These are phyloP conservation scores for Skeletonema tropicum DNA, from an alignment of 108 stramenopile species.

Conservation along the genomic window DNA sequence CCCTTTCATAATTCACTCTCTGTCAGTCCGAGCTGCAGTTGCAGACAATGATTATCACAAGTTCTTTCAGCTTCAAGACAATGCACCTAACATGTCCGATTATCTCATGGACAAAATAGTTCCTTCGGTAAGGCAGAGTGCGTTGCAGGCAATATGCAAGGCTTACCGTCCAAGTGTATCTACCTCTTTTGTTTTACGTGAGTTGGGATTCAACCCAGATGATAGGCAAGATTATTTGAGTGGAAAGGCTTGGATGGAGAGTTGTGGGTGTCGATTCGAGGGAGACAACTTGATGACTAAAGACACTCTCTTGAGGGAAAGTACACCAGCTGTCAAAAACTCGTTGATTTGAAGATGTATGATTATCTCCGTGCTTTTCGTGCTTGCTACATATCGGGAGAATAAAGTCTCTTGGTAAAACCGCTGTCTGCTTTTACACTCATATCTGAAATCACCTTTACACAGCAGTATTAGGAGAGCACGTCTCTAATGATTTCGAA, in stretches of 20 bases:
- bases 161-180: conserved; percentile 72
- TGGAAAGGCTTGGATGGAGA: conserved; percentile 58
- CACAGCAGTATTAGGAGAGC: background rate
- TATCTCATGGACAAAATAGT: conserved; percentile 72
- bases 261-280: conserved; percentile 60
- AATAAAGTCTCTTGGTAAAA: conserved; percentile 47
- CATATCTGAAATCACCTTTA: background rate
- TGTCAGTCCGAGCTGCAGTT: conserved; percentile 72
- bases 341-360: conserved; percentile 54
- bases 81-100: conserved; percentile 61
- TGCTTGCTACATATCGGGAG: conserved; percentile 23
- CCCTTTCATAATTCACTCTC: conserved; percentile 66
- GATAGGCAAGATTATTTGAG: conserved; percentile 23
- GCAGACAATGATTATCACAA: conserved; percentile 65
- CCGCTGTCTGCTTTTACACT: background rate
- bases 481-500: background rate
- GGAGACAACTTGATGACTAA: conserved; percentile 55
- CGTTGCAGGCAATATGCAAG: conserved; percentile 62
- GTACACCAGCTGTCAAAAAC: conserved; percentile 51
- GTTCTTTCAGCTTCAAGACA: conserved; percentile 67
- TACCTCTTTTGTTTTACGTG: conserved; percentile 48
- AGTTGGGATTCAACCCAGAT: conserved; percentile 61
- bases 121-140: conserved; percentile 61
- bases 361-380: background rate
- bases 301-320: conserved; percentile 61